Base-by-base conservation (phyloP, 139 green algal species). In the Picochlorum sp. region DNA sequence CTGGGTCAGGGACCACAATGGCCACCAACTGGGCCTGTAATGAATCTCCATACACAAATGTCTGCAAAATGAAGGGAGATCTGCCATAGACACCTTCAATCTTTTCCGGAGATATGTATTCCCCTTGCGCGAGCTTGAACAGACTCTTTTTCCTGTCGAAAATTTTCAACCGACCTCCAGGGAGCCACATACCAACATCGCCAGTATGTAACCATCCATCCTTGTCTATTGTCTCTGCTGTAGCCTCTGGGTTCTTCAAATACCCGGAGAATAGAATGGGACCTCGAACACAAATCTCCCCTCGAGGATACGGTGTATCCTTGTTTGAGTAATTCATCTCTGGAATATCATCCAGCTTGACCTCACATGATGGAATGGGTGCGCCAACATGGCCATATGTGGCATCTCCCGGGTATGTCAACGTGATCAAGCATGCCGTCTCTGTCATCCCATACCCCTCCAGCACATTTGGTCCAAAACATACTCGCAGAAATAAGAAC, bases 101-200 rank as follows among this genome's bases (percentile, higher is more conserved):
- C 81, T 98, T 98, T 75, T 99, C 94, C 1, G 92, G 90, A 4
- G 94, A 92, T 15, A 99, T 85, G 79, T 99, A 99, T 81, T 66
- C 60, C 10, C 65, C 76, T 71, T 86, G 80, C 2, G 87, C 85
- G 57, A 96, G 81, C 82, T 97, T 96, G 85, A 96, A 96, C 63
- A 96, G 89, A 74, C 95, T 96, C 72, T 96, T 96, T 76, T 94
- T 95, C 68, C 90, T 78, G 78, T 97, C 90, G 49, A 97, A 93
- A 80, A 98, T 96, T 66, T 95, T 95, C n/a, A 98, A 85, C 18
- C 85, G 80, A 2, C 84, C 87, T 8, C 84, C 84, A 20, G 78
- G 73, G 37, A 90, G 66, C 85, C 83, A 91, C 26, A 62, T 68
- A 37, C 83, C 87, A n/a, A 92, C 85, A 60, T 94, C 84, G 8